Conservation (phyloP, 495 filamentous ascomycete species). For the Immersiella caudata region DNA sequence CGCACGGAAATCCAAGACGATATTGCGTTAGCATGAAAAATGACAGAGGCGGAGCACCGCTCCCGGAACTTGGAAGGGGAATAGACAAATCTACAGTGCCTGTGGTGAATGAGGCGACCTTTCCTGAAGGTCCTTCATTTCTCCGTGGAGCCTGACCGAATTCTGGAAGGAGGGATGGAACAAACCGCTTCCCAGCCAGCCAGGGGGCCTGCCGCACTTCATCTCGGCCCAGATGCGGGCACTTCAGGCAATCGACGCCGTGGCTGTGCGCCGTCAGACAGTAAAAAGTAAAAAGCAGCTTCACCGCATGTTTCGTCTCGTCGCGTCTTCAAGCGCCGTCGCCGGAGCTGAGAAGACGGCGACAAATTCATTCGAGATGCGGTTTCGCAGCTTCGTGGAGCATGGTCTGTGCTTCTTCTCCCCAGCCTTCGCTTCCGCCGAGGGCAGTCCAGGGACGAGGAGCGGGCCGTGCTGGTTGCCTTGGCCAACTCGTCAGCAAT, state of each 20-base stretch:
- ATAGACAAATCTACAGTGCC: not conserved
- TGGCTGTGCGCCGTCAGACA: not conserved
- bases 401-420: not conserved
- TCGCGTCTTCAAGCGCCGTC: not conserved
- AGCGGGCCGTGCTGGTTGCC: constrained; percentile 1
- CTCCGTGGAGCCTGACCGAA: constrained; percentile 1
- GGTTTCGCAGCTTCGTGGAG: not conserved
- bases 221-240: constrained; percentile 7
- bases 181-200: not conserved
- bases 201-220: constrained; percentile 9
- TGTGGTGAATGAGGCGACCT: not conserved
- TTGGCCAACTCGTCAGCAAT: constrained; percentile 9
- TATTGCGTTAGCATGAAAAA: not conserved
- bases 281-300: not conserved
- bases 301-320: not conserved
- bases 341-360: not conserved
- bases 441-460: not conserved
- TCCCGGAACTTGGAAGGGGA: not conserved
- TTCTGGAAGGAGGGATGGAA: constrained; percentile 23
- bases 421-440: not conserved
- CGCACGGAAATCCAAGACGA: not conserved
- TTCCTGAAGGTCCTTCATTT: constrained; percentile 14
- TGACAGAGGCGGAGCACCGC: not conserved
- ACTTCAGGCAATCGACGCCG: not conserved
- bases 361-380: not conserved